Percentiles rank a stretch among this genome's conserved stretches.
Conservation (phyloP, 2,329 filamentous ascomycete species). For the Gremmenia infestans region DNA sequence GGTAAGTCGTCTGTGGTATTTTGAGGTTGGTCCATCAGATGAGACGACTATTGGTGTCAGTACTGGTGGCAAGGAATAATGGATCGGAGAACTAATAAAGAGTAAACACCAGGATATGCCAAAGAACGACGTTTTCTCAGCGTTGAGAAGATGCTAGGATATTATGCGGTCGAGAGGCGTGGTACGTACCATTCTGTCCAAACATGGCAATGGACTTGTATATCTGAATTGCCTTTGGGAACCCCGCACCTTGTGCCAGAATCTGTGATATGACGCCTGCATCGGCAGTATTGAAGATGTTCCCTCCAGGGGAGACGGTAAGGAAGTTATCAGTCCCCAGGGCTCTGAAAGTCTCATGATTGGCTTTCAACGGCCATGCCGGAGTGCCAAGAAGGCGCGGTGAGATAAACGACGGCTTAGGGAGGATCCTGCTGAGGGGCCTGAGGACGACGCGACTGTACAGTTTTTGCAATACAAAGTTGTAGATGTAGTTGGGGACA, state of each 20-base stretch:
- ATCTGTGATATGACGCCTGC: slow-evolving; percentile 44
- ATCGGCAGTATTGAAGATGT: slow-evolving; percentile 54
- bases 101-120: background rate
- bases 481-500: slow-evolving; percentile 16
- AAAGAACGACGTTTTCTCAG: background rate
- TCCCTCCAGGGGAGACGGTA: slow-evolving; percentile 50
- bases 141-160: background rate
- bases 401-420: slow-evolving; percentile 7
- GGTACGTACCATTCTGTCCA: slow-evolving; percentile 17
- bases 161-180: background rate
- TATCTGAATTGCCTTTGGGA: slow-evolving; percentile 25
- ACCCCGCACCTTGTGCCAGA: slow-evolving; percentile 21
- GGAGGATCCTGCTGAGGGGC: slow-evolving; percentile 4
- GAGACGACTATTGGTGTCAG: slow-evolving; percentile 15
- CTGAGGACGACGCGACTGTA: slow-evolving; percentile 8
- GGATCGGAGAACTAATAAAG: background rate
- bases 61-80: background rate
- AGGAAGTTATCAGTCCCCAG: slow-evolving; percentile 50
- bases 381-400: slow-evolving; percentile 10
- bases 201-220: slow-evolving; percentile 25
- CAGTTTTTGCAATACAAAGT: slow-evolving; percentile 5
- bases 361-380: slow-evolving; percentile 13
- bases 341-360: slow-evolving; percentile 13
- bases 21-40: slow-evolving; percentile 25
- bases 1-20: slow-evolving; percentile 25